A percentile compares a stretch with the other conserved stretches of the same genome.
Evolutionary conservation across 768 basidiomycete genomes (phyloP).

Genomic region (Amanita polypyramis): DNA sequence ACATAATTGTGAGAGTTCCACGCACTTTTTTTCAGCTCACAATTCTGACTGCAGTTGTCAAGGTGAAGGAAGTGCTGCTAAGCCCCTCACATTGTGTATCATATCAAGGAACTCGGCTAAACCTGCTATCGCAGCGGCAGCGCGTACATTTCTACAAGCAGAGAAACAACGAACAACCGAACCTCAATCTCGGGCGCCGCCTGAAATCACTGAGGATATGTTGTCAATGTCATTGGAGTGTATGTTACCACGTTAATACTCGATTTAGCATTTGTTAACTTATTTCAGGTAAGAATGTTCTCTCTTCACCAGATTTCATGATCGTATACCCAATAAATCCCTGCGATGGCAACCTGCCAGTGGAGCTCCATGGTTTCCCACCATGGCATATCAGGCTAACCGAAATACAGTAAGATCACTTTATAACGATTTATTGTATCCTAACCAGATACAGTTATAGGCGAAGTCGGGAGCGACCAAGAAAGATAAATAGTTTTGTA

Average conservation of each 20-base stretch:
- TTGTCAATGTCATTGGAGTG: conserved; percentile 52
- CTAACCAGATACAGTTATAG: not conserved
- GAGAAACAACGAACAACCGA: conserved; percentile 4
- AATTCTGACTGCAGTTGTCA: not conserved
- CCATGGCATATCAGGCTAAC: conserved; percentile 82
- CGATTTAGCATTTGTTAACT: conserved; percentile 6
- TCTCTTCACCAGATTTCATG: conserved; percentile 68
- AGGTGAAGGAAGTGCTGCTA: conserved; percentile 3
- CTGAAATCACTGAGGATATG: conserved; percentile 22
- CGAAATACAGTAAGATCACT: conserved; percentile 59
- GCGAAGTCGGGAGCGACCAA: not conserved
- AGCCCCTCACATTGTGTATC: conserved; percentile 39
- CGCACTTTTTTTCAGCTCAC: too few relatives aligned
- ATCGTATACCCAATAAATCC: conserved; percentile 53
- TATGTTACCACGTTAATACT: conserved; percentile 17
- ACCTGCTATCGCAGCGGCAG: conserved; percentile 47
- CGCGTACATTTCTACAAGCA: conserved; percentile 30
- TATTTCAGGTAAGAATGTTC: conserved; percentile 34
- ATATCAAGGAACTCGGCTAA: conserved; percentile 54
- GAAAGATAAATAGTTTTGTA: conserved; percentile 1
- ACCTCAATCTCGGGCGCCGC: not conserved
- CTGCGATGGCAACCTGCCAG: conserved; percentile 27
- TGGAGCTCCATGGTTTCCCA: conserved; percentile 69
- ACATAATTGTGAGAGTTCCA: not conserved
- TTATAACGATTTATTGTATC: conserved; percentile 3